Conservation (phyloP, 208 protist species). For the Strigomonas culicis region DNA sequence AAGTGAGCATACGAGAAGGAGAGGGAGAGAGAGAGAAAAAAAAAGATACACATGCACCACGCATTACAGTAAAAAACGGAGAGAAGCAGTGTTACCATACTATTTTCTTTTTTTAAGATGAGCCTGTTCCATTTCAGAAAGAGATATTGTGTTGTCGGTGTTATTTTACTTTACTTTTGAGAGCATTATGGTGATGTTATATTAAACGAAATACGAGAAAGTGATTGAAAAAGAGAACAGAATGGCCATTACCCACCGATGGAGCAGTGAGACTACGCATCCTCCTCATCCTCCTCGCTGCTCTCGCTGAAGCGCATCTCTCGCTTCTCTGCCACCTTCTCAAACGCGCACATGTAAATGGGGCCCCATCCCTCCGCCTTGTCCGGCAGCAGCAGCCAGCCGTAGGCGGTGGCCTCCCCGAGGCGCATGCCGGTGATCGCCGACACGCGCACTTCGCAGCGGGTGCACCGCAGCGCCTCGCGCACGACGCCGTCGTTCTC, state of each 20-base stretch:
- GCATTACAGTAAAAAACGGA: too few relatives aligned
- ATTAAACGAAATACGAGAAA: not conserved
- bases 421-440: constrained; percentile 11
- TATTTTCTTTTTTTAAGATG: not conserved
- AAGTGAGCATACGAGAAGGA: too few relatives aligned
- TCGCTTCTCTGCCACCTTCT: constrained; percentile 42
- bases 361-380: constrained; percentile 52
- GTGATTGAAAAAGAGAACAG: not conserved
- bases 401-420: constrained; percentile 59
- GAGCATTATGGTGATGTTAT: not conserved
- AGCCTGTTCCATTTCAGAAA: not conserved
- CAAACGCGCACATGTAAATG: constrained; percentile 66
- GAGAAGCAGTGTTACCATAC: not conserved
- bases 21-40: too few relatives aligned
- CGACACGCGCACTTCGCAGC: constrained; percentile 32
- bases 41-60: too few relatives aligned
- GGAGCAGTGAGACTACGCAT: constrained; percentile 6
- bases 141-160: not conserved
- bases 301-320: constrained; percentile 20
- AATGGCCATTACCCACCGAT: not conserved
- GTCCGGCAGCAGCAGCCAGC: constrained; percentile 76
- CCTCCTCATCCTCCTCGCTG: constrained; percentile 21
- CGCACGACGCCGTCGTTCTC: constrained; percentile 89
- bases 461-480: constrained; percentile 50
- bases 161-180: not conserved